Evolutionary conservation across 2,329 filamentous ascomycete genomes (phyloP).

Genomic region (Anisogramma anomala): DNA sequence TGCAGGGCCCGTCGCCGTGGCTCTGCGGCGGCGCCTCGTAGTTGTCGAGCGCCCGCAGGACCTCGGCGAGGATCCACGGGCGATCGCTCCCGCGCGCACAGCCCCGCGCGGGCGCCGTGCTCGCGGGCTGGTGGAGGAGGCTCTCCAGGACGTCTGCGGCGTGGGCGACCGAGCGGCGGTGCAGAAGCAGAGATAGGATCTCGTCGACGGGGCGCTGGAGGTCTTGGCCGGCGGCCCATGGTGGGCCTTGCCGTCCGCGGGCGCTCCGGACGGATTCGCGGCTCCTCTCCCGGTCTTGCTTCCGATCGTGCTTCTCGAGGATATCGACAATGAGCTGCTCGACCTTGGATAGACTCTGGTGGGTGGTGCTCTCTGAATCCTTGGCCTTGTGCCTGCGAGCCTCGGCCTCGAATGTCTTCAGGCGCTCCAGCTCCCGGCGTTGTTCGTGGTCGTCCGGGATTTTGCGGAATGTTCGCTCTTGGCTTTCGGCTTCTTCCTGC

Average conservation of each 20-base stretch:
- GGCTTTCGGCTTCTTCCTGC: neutral
- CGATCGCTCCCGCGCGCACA: neutral
- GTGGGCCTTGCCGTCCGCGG: neutral
- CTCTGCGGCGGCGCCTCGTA: no score
- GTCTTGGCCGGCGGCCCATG: neutral
- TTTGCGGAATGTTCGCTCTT: neutral
- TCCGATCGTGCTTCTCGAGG: neutral
- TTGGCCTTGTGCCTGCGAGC: neutral
- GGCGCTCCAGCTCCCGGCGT: neutral
- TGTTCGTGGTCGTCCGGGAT: neutral
- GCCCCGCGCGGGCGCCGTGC: neutral
- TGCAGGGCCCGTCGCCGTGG: no score
- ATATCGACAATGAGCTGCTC: neutral
- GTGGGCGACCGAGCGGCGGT: neutral
- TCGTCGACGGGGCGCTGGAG: neutral
- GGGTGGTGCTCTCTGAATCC: neutral
- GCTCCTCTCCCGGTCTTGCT: neutral
- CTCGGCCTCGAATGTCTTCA: neutral
- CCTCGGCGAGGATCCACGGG: constrained; percentile 2
- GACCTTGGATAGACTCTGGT: neutral
- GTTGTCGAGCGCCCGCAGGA: neutral
- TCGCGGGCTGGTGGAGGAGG: neutral
- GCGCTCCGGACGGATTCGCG: neutral
- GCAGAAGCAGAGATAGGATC: neutral
- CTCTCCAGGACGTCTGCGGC: neutral